These are phyloP conservation scores for Piromyces finnis DNA, from an alignment of 192 early-diverging fungal species.

Conservation along the genomic window DNA sequence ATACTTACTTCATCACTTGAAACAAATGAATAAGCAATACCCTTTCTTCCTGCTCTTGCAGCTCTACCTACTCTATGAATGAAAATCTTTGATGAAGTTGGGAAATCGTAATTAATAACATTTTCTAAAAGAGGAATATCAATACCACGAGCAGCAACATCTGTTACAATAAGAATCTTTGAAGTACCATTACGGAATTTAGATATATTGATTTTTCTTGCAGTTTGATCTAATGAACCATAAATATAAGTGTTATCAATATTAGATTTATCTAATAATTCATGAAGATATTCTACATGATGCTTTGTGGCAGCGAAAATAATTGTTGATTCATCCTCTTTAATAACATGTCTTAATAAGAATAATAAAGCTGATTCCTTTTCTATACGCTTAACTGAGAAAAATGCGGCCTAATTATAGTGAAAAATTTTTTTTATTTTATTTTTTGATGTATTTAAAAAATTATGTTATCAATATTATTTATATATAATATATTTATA, in stretches of 20 bases:
- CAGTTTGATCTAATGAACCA: slow-evolving; percentile 82
- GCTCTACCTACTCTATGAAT: slow-evolving; percentile 93
- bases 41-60: slow-evolving; percentile 81
- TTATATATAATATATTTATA: background rate
- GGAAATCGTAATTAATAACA: slow-evolving; percentile 95
- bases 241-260: slow-evolving; percentile 76
- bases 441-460: background rate
- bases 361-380: slow-evolving; percentile 83
- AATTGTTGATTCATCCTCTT: slow-evolving; percentile 40
- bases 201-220: slow-evolving; percentile 70
- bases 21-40: slow-evolving; percentile 81
- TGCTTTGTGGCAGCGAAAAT: slow-evolving; percentile 94
- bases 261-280: slow-evolving; percentile 47
- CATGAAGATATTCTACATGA: slow-evolving; percentile 86
- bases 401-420: slow-evolving; percentile 57
- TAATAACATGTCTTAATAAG: slow-evolving; percentile 59
- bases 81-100: slow-evolving; percentile 81
- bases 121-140: slow-evolving; percentile 95
- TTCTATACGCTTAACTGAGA: slow-evolving; percentile 62
- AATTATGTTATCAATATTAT: slow-evolving; percentile 2
- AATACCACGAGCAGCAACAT: slow-evolving; percentile 97
- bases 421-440: too few relatives aligned
- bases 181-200: slow-evolving; percentile 61
- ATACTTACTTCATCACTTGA: slow-evolving; percentile 48
- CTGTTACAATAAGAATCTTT: slow-evolving; percentile 81